Evolutionary conservation across 2,329 filamentous ascomycete species (phyloP).

Genomic region (Pseudogymnoascus sp.): DNA sequence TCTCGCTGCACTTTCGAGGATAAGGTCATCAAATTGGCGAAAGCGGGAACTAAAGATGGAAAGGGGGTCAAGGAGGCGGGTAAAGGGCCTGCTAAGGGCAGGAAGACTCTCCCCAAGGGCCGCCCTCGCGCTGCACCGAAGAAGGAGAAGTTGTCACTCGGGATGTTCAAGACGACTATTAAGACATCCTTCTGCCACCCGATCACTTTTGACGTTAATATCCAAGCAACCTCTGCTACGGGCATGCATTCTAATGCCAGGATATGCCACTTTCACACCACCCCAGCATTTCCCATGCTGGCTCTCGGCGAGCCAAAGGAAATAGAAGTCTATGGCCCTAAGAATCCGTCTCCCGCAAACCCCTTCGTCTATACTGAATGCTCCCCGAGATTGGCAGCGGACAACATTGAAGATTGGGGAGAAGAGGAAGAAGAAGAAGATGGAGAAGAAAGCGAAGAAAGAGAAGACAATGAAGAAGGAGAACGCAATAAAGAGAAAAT

Average conservation of each 20-base stretch:
- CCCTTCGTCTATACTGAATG: neutral
- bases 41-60: neutral
- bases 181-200: conserved; percentile 25
- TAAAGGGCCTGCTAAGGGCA: neutral
- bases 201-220: conserved; percentile 23
- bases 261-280: conserved; percentile 21
- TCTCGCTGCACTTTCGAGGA: conserved; percentile 17
- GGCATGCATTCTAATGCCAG: neutral
- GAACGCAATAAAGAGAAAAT: neutral
- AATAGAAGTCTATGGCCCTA: neutral
- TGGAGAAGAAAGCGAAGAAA: neutral
- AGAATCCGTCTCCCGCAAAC: neutral
- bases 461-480: neutral
- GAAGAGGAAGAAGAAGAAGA: neutral
- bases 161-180: conserved; percentile 12
- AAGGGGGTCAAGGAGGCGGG: neutral
- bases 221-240: neutral
- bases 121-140: neutral
- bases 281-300: conserved; percentile 23
- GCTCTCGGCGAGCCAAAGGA: conserved; percentile 15
- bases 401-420: neutral
- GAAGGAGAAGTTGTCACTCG: neutral
- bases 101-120: neutral
- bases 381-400: neutral
- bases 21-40: neutral